Evolutionary conservation across 176 grass and related monocot species (phyloP).

Genomic region (Oryza coarctata): DNA sequence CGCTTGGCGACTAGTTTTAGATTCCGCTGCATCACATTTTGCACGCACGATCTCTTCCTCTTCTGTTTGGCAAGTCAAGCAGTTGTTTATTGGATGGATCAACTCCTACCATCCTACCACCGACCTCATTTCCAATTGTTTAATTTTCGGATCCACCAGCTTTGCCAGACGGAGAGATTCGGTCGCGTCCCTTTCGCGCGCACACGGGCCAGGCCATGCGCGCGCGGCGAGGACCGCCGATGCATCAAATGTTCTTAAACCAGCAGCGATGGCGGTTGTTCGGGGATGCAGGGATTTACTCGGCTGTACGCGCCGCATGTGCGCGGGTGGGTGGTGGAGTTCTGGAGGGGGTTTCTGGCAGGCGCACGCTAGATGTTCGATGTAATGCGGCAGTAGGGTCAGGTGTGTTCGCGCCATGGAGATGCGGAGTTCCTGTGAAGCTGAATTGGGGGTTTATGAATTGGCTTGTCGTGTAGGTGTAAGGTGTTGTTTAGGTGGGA

Average conservation of each 20-base stretch:
- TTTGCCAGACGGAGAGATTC: slow-evolving; percentile 11
- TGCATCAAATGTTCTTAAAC: slow-evolving; percentile 28
- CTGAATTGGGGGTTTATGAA: background rate
- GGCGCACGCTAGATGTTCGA: slow-evolving; percentile 25
- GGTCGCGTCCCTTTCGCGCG: background rate
- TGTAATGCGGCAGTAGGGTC: slow-evolving; percentile 7
- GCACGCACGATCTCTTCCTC: background rate
- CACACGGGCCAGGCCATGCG: background rate
- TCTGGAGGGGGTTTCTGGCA: background rate
- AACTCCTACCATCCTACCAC: background rate
- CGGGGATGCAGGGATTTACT: background rate
- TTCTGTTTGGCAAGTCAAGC: background rate
- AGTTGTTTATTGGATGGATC: background rate
- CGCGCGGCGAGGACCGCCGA: background rate
- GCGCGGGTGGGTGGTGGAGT: background rate
- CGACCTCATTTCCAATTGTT: background rate
- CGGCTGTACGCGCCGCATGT: background rate
- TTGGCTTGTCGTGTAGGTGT: background rate
- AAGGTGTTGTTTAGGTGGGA: slow-evolving; percentile 40
- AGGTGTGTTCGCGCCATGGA: slow-evolving; percentile 4
- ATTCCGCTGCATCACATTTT: background rate
- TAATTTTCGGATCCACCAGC: slow-evolving; percentile 8
- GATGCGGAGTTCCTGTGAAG: background rate
- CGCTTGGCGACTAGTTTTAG: background rate
- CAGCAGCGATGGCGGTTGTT: slow-evolving; percentile 17